Conservation (phyloP, 2,329 filamentous ascomycete species). For the Monilinia vaccinii-corymbosi region DNA sequence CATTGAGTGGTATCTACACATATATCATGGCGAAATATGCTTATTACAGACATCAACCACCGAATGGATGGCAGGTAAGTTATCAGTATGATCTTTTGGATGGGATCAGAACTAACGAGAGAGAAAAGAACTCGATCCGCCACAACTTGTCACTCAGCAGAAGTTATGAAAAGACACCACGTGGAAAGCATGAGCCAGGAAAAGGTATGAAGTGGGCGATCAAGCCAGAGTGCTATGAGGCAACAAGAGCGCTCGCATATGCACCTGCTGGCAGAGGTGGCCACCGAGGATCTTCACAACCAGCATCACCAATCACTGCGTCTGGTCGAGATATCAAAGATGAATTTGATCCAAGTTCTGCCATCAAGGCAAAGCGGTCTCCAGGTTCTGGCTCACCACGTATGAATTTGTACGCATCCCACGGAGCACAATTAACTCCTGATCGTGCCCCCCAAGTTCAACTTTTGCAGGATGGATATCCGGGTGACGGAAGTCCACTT, state of each 20-base stretch:
- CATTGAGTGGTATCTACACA: conserved; percentile 84
- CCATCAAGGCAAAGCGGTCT: conserved; percentile 48
- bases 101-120: not conserved
- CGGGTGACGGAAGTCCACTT: conserved; percentile 48
- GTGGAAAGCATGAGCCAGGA: conserved; percentile 87
- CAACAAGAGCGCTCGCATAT: conserved; percentile 43
- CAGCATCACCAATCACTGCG: conserved; percentile 52
- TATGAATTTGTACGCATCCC: conserved; percentile 39
- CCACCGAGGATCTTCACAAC: conserved; percentile 59
- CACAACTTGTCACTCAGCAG: conserved; percentile 96
- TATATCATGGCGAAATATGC: conserved; percentile 88
- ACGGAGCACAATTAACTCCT: conserved; percentile 44
- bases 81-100: not conserved
- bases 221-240: conserved; percentile 71
- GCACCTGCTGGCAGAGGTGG: conserved; percentile 46
- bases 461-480: conserved; percentile 15
- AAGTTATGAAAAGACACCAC: conserved; percentile 84
- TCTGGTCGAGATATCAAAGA: conserved; percentile 50
- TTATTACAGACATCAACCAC: conserved; percentile 73
- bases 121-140: conserved; percentile 74
- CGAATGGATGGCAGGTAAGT: conserved; percentile 81
- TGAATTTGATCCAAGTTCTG: conserved; percentile 40
- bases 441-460: conserved; percentile 40
- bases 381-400: conserved; percentile 46
- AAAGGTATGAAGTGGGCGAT: conserved; percentile 99